Base-by-base conservation (phyloP, 306 rosid species). In the Argentina anserina region DNA sequence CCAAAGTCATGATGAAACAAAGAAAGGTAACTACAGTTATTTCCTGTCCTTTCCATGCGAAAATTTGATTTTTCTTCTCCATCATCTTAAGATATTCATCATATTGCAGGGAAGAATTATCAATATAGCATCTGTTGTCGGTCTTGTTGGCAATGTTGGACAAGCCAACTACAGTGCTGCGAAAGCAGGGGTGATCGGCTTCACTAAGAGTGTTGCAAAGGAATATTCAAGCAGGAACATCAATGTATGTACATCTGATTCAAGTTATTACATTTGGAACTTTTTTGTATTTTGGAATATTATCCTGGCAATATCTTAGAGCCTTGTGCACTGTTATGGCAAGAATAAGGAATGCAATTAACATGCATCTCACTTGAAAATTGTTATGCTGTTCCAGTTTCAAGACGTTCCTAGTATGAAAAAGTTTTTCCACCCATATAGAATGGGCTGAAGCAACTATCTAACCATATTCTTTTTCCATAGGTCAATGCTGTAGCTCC, bases 111-210 rank as follows among this genome's bases (percentile, higher is more conserved):
- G 97, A 70, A 89, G 98, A 83, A 89, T 94, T 65, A 71, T 91
- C 83, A 94, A 94, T 77, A 88, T 94, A 74, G 82, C 97, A 80
- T 94, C 97, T 47, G 98, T 94, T 84, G 98, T 91, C 70, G 98
- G 98, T 75, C 91, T 88, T 34, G 88, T 86, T 64, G 98, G 98
- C 78, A 94, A 91, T 65, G 92, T 61, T 71, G 98, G 98, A 61
- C 98, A 91, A 88, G 96, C 97, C 77, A 94, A 94, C 81, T 94
- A 94, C 80, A 92, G 97, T 80, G 98, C 98, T 53, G 98, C 98
- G 71, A 94, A 91, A 82, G 97, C 98, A 21, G 98, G 98, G 78
- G 98, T 94, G 50, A 94, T 94, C 75, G 96, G 97, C 79, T 83
- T 94, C 46, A 88, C 95, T 17, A 94, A 91, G 84, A 15, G 85